Conservation (phyloP, 2,329 filamentous ascomycete species). For the Penicillium sp. region DNA sequence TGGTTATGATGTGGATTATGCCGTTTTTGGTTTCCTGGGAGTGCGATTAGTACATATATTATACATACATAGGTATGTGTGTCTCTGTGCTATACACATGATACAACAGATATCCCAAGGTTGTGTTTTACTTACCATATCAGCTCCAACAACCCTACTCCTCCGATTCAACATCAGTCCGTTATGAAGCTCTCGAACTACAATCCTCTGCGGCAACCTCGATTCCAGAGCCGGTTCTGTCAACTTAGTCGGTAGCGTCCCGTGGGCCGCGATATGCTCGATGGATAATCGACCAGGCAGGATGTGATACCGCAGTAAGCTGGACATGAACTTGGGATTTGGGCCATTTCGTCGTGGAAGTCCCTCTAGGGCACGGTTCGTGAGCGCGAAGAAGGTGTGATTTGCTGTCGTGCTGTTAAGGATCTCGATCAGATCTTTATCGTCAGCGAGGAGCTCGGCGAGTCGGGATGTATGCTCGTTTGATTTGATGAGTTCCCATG, state of each 20-base stretch:
- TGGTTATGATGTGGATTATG: slow-evolving; percentile 73
- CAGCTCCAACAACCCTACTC: slow-evolving; percentile 64
- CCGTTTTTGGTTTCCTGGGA: slow-evolving; percentile 72
- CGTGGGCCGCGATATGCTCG: slow-evolving; percentile 58
- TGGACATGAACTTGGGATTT: slow-evolving; percentile 61
- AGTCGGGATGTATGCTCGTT: slow-evolving; percentile 77
- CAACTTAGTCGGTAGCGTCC: slow-evolving; percentile 72
- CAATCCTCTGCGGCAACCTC: slow-evolving; percentile 66
- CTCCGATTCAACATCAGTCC: slow-evolving; percentile 76
- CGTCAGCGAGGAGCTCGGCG: slow-evolving; percentile 69
- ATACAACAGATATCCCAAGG: not conserved
- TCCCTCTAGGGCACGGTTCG: slow-evolving; percentile 66
- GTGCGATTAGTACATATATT: not conserved
- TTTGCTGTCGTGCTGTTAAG: slow-evolving; percentile 66
- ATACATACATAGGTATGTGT: not conserved
- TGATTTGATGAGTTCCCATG: slow-evolving; percentile 75
- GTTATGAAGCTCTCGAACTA: slow-evolving; percentile 57
- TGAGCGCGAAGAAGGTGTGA: slow-evolving; percentile 78
- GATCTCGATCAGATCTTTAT: slow-evolving; percentile 66
- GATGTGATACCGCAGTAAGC: slow-evolving; percentile 72
- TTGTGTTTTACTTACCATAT: slow-evolving; percentile 58
- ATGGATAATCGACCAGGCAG: slow-evolving; percentile 62
- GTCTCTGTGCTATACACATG: not conserved
- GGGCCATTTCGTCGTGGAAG: slow-evolving; percentile 53
- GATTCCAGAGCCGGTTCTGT: slow-evolving; percentile 59